Evolutionary conservation across 2,329 filamentous ascomycete genomes (phyloP).

Genomic region (Pestalotiopsis sp.): DNA sequence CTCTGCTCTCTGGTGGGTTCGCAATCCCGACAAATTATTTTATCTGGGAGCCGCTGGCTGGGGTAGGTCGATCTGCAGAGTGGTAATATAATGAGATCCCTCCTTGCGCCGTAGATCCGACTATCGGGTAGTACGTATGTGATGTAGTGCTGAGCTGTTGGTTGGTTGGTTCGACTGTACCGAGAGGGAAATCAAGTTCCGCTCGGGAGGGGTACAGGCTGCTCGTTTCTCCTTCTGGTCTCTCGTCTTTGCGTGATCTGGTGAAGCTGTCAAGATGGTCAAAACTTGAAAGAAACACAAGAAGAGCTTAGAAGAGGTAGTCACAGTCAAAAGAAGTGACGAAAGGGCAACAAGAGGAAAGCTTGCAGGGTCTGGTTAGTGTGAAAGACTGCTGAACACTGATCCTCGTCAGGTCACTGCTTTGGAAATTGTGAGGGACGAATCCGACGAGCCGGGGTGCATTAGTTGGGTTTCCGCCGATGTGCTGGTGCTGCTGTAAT

Average conservation of each 20-base stretch:
- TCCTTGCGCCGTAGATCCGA: not conserved
- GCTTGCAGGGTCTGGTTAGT: not conserved
- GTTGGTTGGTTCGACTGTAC: not conserved
- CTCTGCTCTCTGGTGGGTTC: not conserved
- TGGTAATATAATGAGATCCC: not conserved
- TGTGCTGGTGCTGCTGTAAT: not conserved
- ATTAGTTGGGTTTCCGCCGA: not conserved
- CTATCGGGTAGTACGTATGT: not conserved
- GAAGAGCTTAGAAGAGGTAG: not conserved
- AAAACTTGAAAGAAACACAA: not conserved
- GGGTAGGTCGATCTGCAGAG: not conserved
- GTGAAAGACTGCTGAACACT: not conserved
- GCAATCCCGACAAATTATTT: not conserved
- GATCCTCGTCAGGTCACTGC: not conserved
- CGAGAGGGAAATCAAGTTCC: too few relatives aligned
- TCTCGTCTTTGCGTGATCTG: not conserved
- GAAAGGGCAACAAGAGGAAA: not conserved
- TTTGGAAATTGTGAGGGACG: not conserved
- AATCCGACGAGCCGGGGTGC: not conserved
- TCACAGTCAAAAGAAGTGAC: not conserved
- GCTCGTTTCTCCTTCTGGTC: too few relatives aligned
- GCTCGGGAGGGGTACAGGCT: too few relatives aligned
- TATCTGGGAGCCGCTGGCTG: not conserved
- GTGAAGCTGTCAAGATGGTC: not conserved
- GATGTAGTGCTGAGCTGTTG: not conserved